Evolutionary conservation across 257 asterid genomes (phyloP), one percentile per base, ranked within the genome.

Genomic region (Primulina huaijiensis): DNA sequence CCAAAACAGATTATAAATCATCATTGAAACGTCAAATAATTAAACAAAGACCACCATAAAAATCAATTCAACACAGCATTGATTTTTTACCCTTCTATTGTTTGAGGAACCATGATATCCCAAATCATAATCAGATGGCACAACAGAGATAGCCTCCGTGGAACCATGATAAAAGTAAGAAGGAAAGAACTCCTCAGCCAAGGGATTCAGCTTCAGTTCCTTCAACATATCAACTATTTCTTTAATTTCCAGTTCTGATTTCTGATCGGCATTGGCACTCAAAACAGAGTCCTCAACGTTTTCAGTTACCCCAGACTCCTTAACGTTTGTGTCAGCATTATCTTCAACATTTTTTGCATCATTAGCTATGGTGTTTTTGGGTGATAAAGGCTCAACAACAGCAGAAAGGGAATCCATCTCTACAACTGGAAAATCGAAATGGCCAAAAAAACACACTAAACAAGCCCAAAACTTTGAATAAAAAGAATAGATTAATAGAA

Each of bases 171-270:
- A 65, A 82, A 81, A 81, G 37, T 88, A 83, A 25, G 95, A 86
- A 65, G 98, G 98, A 69, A 90, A 79, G 34, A 92, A 92, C 82
- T 92, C 98, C 85, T 89, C 85, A 5, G 98, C 98, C 71, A 81
- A 68, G 55, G 98, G 98, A 87, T 92, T 92, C 82, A 92, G 58
- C 85, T 89, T 88, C 72, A 90, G 82, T 19, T 83, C 79, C 79
- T 90, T 85, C 77, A 92, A 66, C 88, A 90, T 84, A 58, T 90
- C 86, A 65, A 78, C 90, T 62, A 90, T 65, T 58, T 90, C 87
- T 72, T 89, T 80, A 86, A 88, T 83, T 75, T 89, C 80, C 67
- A 80, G 21, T 25, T 89, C 95, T 4, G 94, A 84, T 77, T 88
- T 84, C 59, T 85, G 81, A 77, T 83, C 82, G 20, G 70, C 77